Conservation (phyloP, 495 filamentous ascomycete genomes). For the Penicillium herquei region DNA sequence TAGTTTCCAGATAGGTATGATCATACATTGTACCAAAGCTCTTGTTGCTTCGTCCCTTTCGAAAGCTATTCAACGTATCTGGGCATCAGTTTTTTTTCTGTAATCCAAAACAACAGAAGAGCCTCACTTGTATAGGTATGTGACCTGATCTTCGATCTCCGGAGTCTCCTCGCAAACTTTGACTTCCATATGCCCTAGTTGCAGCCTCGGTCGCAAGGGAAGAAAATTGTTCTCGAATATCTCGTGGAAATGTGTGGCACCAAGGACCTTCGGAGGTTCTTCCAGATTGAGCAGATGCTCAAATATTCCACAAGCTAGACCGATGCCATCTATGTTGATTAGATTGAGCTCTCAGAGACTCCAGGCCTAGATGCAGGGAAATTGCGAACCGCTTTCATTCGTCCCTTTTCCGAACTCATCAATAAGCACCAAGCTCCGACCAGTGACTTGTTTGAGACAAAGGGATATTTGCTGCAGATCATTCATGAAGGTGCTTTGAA, state of each 20-base stretch:
- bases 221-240: slow-evolving; percentile 79
- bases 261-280: slow-evolving; percentile 78
- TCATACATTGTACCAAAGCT: slow-evolving; percentile 75
- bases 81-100: not conserved
- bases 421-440: slow-evolving; percentile 75
- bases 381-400: slow-evolving; percentile 54
- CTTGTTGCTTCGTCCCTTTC: slow-evolving; percentile 67
- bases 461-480: slow-evolving; percentile 88
- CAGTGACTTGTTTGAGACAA: slow-evolving; percentile 73
- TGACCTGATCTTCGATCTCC: slow-evolving; percentile 70
- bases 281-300: slow-evolving; percentile 63
- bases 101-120: not conserved
- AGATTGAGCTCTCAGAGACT: not conserved
- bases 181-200: slow-evolving; percentile 88
- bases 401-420: slow-evolving; percentile 99
- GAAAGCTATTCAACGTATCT: slow-evolving; percentile 38
- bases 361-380: not conserved
- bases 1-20: not conserved
- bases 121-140: slow-evolving; percentile 77
- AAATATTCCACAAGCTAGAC: slow-evolving; percentile 79
- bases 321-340: slow-evolving; percentile 65
- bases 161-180: slow-evolving; percentile 59
- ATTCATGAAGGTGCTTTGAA: slow-evolving; percentile 90
- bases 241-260: slow-evolving; percentile 92
- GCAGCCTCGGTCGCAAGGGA: slow-evolving; percentile 52